Evolutionary conservation across 75 land plant genomes (phyloP).

Genomic region (Isoetes taiwanensis): DNA sequence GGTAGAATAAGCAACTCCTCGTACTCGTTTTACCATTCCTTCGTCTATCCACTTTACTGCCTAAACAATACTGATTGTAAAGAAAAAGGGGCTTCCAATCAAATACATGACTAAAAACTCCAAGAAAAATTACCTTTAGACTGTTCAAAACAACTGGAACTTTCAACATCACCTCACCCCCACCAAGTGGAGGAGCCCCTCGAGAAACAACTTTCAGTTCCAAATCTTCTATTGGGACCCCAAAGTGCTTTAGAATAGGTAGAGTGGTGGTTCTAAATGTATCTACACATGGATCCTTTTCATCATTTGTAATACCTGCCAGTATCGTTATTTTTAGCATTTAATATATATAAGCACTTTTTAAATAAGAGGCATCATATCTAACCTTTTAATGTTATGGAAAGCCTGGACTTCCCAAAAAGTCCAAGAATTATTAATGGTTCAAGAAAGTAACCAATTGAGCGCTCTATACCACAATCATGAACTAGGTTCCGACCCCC

Average conservation of each 20-base stretch:
- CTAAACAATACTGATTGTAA: conserved; percentile 19
- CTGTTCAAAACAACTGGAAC: conserved; percentile 55
- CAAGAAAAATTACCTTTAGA: conserved; percentile 48
- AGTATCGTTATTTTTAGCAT: no score
- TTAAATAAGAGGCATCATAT: no score
- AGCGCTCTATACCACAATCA: conserved; percentile 63
- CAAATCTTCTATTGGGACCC: conserved; percentile 62
- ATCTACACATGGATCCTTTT: conserved; percentile 82
- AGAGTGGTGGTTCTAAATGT: conserved; percentile 64
- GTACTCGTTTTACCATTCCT: conserved; percentile 89
- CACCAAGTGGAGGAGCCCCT: conserved; percentile 81
- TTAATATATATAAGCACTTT: no score
- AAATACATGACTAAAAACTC: no score
- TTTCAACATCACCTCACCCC: conserved; percentile 70
- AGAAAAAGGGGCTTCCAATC: conserved; percentile 7
- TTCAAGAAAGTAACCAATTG: conserved; percentile 93
- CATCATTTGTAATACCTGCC: conserved; percentile 91
- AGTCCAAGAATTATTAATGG: conserved; percentile 64
- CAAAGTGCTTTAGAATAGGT: conserved; percentile 76
- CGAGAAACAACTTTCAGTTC: conserved; percentile 63
- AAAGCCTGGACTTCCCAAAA: conserved; percentile 73
- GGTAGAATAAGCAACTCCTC: conserved; percentile 77
- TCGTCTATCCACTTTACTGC: conserved; percentile 76
- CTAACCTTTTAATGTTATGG: conserved; percentile 58
- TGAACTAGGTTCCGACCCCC: conserved; percentile 70